Conservation (phyloP, 106 monocot genomes). For the Alisma plantagoaquatica region DNA sequence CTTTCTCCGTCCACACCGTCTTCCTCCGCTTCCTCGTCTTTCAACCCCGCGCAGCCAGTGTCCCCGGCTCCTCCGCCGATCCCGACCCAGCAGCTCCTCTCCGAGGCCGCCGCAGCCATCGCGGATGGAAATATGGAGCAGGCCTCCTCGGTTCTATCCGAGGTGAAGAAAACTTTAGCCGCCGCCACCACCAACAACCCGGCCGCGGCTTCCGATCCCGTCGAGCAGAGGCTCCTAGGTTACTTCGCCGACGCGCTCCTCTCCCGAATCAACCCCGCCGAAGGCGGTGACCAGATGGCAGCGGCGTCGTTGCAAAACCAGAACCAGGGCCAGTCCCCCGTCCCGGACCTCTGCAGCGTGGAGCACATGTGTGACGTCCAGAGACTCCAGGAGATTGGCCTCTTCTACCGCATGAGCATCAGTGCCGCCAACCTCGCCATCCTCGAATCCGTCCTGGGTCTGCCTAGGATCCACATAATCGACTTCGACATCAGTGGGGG, state of each 20-base stretch:
- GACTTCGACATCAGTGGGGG: constrained; percentile 71
- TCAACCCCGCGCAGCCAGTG: constrained; percentile 22
- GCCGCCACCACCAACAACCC: constrained; percentile 39
- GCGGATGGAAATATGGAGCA: constrained; percentile 37
- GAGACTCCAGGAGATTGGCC: constrained; percentile 43
- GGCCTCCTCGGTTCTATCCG: constrained; percentile 20
- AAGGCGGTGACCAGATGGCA: neutral
- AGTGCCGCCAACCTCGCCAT: constrained; percentile 61
- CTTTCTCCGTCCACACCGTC: constrained; percentile 39
- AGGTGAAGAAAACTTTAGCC: too few relatives aligned
- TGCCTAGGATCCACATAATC: constrained; percentile 41
- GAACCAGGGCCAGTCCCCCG: too few relatives aligned
- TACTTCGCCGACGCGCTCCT: constrained; percentile 39
- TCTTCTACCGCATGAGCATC: constrained; percentile 43
- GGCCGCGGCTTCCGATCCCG: constrained; percentile 48
- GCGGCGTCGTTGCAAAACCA: too few relatives aligned
- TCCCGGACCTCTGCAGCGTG: constrained; percentile 25
- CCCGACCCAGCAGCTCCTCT: constrained; percentile 36
- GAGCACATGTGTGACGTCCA: constrained; percentile 35
- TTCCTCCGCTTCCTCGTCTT: constrained; percentile 26
- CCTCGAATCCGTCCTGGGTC: constrained; percentile 30
- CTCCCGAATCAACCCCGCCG: constrained; percentile 19
- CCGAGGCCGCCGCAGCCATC: constrained; percentile 52
- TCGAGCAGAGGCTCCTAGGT: constrained; percentile 55
- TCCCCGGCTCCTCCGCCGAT: neutral